Conservation (phyloP, 2,329 filamentous ascomycete genomes). For the Laburnicola sp. region DNA sequence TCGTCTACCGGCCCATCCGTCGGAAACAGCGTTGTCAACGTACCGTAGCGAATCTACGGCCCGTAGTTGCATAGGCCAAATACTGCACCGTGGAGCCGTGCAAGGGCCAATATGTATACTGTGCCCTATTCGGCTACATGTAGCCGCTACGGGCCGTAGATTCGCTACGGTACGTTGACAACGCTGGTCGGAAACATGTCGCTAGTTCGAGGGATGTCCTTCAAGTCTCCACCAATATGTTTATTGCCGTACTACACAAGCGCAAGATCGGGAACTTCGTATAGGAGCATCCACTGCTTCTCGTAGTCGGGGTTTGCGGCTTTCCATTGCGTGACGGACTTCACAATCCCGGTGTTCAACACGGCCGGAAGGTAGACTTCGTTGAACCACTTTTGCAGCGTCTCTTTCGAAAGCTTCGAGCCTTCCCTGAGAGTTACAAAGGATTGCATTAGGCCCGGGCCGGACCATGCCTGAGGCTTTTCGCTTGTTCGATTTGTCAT, state of each 20-base stretch:
- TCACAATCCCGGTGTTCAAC: slow-evolving; percentile 21
- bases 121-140: no score
- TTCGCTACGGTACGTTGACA: no score
- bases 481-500: slow-evolving; percentile 1
- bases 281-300: slow-evolving; percentile 30
- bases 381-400: slow-evolving; percentile 29
- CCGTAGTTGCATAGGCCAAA: no score
- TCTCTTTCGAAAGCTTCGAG: slow-evolving; percentile 23
- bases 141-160: no score
- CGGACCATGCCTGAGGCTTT: slow-evolving; percentile 14
- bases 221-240: slow-evolving; percentile 9
- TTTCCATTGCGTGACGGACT: slow-evolving; percentile 25
- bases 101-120: no score
- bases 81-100: no score
- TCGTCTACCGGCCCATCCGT: slow-evolving; percentile 21
- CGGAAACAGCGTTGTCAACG: slow-evolving; percentile 11
- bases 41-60: no score
- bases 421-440: slow-evolving; percentile 21
- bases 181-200: slow-evolving; percentile 17
- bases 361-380: slow-evolving; percentile 28
- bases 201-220: slow-evolving; percentile 22
- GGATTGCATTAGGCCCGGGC: slow-evolving; percentile 28
- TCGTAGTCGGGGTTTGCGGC: slow-evolving; percentile 23
- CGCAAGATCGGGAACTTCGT: slow-evolving; percentile 28
- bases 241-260: slow-evolving; percentile 13